These are phyloP conservation scores for Solanum corneliomulleri DNA, from an alignment of 257 asterid species.

Conservation along the genomic window DNA sequence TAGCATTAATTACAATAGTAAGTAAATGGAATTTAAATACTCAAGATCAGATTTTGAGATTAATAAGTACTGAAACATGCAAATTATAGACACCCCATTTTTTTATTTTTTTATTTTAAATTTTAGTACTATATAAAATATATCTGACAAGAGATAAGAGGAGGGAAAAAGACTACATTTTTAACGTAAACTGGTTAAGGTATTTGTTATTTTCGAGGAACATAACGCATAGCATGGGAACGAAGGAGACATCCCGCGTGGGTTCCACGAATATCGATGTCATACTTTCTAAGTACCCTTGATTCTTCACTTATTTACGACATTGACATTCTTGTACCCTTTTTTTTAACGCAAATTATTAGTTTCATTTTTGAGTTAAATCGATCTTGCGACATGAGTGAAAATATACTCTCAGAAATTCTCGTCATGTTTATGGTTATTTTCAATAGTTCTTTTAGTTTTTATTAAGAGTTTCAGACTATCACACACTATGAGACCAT, in stretches of 20 bases:
- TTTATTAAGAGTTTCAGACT: not conserved
- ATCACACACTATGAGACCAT: no score
- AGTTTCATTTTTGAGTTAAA: no score
- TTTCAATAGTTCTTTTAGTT: no score
- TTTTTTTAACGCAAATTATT: no score
- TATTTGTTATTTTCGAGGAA: constrained; percentile 32
- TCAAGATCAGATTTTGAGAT: not conserved
- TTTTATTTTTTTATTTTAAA: not conserved
- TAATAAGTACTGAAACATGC: not conserved
- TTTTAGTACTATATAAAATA: not conserved
- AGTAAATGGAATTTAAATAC: not conserved
- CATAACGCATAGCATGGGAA: constrained; percentile 14
- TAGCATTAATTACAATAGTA: not conserved
- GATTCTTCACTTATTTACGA: not conserved
- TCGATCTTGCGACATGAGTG: fast-evolving
- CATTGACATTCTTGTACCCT: not conserved
- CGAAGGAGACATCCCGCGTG: constrained; percentile 17
- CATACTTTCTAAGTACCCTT: not conserved
- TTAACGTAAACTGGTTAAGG: constrained; percentile 2
- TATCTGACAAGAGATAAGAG: not conserved
- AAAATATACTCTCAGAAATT: no score
- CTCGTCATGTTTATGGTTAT: not conserved
- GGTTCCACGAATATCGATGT: constrained; percentile 35
- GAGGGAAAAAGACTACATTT: constrained; percentile 13
- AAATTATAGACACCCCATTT: not conserved